Percentiles rank a stretch among this genome's conserved stretches.
These are phyloP conservation scores for Cercophora samala DNA, from an alignment of 495 filamentous ascomycete species.

Conservation along the genomic window DNA sequence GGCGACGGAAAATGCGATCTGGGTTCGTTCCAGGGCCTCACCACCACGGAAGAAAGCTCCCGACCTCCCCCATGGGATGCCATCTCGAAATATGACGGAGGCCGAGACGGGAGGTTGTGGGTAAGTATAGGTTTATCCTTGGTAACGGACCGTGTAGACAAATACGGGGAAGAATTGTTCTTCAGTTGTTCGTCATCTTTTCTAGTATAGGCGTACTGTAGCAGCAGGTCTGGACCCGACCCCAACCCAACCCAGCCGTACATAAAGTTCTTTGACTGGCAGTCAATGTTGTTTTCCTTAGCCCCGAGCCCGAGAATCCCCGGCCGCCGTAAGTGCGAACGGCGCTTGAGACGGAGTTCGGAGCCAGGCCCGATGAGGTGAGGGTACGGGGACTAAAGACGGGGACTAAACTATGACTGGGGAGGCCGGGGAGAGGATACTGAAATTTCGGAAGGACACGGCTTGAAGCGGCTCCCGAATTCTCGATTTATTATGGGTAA, in stretches of 20 bases:
- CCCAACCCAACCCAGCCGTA: not conserved
- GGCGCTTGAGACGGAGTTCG: not conserved
- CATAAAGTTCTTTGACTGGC: not conserved
- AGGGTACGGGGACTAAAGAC: not conserved
- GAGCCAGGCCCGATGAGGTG: not conserved
- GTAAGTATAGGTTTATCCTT: not conserved
- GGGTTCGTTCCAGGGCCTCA: not conserved
- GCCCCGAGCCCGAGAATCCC: not conserved
- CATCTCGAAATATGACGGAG: not conserved
- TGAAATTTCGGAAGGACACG: not conserved
- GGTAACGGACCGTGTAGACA: too few species aligned
- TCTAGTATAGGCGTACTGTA: too few species aligned
- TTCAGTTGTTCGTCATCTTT: not conserved
- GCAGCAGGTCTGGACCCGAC: too few species aligned
- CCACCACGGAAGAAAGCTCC: not conserved
- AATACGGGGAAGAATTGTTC: not conserved
- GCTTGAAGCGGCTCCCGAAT: not conserved
- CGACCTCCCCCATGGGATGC: not conserved
- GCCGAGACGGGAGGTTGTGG: not conserved
- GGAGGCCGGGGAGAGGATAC: not conserved
- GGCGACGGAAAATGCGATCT: not conserved
- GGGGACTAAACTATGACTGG: not conserved
- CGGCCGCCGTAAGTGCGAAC: not conserved
- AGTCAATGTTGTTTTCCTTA: not conserved
- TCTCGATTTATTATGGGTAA: not conserved